Evolutionary conservation across 805 yeast species (phyloP).

Genomic region (Saturnispora halmiae): DNA sequence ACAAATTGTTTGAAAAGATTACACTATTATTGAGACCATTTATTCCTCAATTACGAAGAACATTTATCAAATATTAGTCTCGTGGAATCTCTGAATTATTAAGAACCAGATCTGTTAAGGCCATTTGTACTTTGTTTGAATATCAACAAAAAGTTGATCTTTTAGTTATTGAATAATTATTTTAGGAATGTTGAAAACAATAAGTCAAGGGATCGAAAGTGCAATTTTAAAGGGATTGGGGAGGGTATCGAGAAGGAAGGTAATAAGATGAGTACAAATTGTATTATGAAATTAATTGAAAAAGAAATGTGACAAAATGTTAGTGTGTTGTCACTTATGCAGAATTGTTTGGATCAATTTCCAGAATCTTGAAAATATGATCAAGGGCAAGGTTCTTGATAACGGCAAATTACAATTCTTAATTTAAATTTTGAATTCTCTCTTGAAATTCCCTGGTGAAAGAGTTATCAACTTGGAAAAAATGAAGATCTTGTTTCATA

Average conservation of each 20-base stretch:
- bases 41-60: constrained; percentile 94
- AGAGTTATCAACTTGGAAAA: constrained; percentile 50
- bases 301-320: constrained; percentile 44
- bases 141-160: constrained; percentile 94
- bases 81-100: constrained; percentile 67
- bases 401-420: constrained; percentile 49
- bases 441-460: constrained; percentile 66
- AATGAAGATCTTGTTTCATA: constrained; percentile 41
- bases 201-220: constrained; percentile 62
- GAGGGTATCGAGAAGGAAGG: constrained; percentile 82
- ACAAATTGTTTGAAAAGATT: constrained; percentile 66
- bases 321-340: constrained; percentile 74
- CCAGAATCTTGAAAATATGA: constrained; percentile 52
- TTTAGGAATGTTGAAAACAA: constrained; percentile 44
- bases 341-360: constrained; percentile 64
- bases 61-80: constrained; percentile 83
- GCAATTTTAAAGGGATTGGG: constrained; percentile 76
- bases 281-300: constrained; percentile 66
- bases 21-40: constrained; percentile 91
- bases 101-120: constrained; percentile 79
- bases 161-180: constrained; percentile 75
- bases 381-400: constrained; percentile 50
- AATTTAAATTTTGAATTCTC: constrained; percentile 66
- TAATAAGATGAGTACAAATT: constrained; percentile 59
- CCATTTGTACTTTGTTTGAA: constrained; percentile 78